Evolutionary conservation across 176 grass and related monocot species (phyloP).

Genomic region (Bolboschoenus planiculmis): DNA sequence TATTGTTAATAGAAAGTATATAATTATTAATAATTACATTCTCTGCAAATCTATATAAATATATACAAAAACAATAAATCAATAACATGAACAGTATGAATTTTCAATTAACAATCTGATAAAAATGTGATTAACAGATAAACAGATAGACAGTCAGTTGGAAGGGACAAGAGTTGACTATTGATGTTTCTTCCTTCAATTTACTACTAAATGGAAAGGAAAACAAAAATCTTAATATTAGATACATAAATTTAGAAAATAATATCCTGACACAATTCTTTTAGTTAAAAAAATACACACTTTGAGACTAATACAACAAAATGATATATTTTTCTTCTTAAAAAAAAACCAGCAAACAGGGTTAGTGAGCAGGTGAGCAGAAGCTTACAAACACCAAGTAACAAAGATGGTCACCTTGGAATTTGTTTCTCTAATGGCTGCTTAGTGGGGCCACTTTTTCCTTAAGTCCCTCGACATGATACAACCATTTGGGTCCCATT

Average conservation of each 20-base stretch:
- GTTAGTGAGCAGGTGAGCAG: conserved; percentile 33
- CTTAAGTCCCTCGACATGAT: conserved; percentile 63
- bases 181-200: not conserved
- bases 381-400: conserved; percentile 28
- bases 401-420: conserved; percentile 23
- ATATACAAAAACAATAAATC: no score
- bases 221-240: not conserved
- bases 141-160: no score
- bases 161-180: no score
- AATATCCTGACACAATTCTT: not conserved
- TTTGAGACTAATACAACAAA: not conserved
- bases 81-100: no score
- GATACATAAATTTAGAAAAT: not conserved
- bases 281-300: not conserved
- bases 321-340: no score
- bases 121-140: no score
- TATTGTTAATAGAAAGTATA: no score
- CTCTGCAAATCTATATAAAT: no score
- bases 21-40: no score
- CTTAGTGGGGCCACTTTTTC: conserved; percentile 27
- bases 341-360: not conserved
- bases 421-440: conserved; percentile 40
- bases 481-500: conserved; percentile 1
- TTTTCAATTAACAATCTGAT: no score
- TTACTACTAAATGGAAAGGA: not conserved